These are phyloP conservation scores for Solanum gandarillasii DNA, from an alignment of 257 asterid species.

Conservation along the genomic window DNA sequence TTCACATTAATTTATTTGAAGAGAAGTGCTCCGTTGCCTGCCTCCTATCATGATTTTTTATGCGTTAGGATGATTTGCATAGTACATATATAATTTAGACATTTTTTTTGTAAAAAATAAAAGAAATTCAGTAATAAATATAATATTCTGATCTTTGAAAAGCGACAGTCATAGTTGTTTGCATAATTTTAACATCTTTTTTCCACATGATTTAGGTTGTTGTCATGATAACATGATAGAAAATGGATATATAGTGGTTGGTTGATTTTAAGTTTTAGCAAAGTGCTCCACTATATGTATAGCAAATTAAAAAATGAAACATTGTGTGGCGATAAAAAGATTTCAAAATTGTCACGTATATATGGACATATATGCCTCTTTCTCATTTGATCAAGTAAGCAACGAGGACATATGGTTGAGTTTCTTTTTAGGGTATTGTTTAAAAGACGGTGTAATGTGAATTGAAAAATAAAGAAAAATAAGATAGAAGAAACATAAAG, in stretches of 20 bases:
- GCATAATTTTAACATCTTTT: too few species aligned
- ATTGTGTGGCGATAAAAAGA: not conserved
- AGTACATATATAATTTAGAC: not conserved
- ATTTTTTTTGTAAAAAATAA: too few species aligned
- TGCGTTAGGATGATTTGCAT: not conserved
- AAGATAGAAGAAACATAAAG: not conserved
- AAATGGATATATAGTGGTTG: not conserved
- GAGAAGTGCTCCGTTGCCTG: not conserved
- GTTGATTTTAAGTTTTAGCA: not conserved
- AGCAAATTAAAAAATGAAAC: not conserved
- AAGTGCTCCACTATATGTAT: not conserved
- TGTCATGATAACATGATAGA: not conserved
- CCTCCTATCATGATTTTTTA: not conserved
- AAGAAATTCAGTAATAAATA: too few species aligned
- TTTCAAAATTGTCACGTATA: not conserved
- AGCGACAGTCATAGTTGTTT: not conserved
- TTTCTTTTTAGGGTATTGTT: not conserved
- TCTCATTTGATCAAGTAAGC: too few species aligned
- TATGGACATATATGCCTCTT: not conserved
- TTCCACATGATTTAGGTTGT: not conserved
- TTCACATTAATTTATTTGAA: not conserved
- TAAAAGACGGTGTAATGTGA: too few species aligned
- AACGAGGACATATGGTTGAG: not conserved
- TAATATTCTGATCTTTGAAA: too few species aligned
- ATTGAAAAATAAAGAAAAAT: not conserved